Evolutionary conservation across 176 grass and related monocot species (phyloP).

Genomic region (Metroxylon sagu): DNA sequence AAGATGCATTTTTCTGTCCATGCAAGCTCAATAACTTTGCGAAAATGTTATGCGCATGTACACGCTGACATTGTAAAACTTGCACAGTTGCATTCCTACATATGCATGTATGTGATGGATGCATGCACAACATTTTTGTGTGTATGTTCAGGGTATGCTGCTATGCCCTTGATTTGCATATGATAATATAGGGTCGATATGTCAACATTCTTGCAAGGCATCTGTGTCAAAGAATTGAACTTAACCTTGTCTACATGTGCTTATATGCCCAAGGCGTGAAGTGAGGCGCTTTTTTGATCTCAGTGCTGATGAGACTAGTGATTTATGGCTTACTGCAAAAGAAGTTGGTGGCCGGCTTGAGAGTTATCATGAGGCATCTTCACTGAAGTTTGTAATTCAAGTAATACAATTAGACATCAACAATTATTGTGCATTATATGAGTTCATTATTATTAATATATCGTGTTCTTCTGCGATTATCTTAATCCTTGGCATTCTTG

Average conservation of each 20-base stretch:
- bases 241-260: constrained; percentile 74
- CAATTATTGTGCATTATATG: not conserved
- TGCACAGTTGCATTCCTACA: too few species aligned
- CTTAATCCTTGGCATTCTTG: too few species aligned
- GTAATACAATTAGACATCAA: constrained; percentile 20
- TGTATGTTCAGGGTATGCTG: not conserved
- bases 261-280: constrained; percentile 72
- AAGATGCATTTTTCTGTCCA: too few species aligned
- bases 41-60: too few species aligned
- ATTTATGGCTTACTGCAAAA: constrained; percentile 87
- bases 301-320: constrained; percentile 62
- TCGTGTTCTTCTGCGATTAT: too few species aligned
- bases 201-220: constrained; percentile 2
- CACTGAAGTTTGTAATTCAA: constrained; percentile 76
- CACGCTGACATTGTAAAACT: too few species aligned
- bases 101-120: too few species aligned
- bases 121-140: too few species aligned
- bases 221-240: constrained; percentile 13
- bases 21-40: too few species aligned
- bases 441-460: too few species aligned
- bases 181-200: not conserved
- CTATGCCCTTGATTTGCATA: not conserved
- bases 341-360: constrained; percentile 62
- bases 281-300: constrained; percentile 75
- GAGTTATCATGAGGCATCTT: constrained; percentile 72